phyloP scores from a whole-genome alignment of 495 filamentous ascomycete genomes.

The Darksidea phi region DNA sequence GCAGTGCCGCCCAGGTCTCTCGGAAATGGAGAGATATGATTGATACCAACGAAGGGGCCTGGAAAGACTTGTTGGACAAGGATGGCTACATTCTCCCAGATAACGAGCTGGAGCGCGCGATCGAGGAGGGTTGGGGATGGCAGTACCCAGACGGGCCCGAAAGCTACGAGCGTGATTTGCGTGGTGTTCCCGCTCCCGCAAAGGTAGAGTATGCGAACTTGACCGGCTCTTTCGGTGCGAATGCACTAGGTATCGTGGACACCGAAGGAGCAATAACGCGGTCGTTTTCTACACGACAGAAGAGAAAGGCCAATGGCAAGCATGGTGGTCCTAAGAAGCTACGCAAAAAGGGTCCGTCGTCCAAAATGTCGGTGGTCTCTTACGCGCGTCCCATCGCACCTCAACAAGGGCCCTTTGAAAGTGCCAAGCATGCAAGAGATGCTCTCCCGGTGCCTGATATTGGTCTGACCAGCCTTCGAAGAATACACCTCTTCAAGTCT shows the following conservation, averaged over 20 bases:
- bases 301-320: slow-evolving; percentile 56
- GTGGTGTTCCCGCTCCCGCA: slow-evolving; percentile 16
- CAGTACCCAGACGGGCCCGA: slow-evolving; percentile 76
- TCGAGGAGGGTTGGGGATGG: slow-evolving; percentile 98
- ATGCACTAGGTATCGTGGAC: slow-evolving; percentile 10
- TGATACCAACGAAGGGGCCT: slow-evolving; percentile 88
- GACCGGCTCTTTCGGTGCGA: slow-evolving; percentile 21
- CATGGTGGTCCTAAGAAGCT: slow-evolving; percentile 40
- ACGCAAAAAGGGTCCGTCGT: slow-evolving; percentile 51
- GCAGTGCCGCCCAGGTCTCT: slow-evolving; percentile 88
- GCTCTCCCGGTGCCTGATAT: slow-evolving; percentile 80
- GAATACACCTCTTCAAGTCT: slow-evolving; percentile 91
- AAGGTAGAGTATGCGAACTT: slow-evolving; percentile 26
- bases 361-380: slow-evolving; percentile 43
- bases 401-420: slow-evolving; percentile 74
- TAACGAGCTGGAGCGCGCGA: slow-evolving; percentile 81
- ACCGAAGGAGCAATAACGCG: slow-evolving; percentile 22
- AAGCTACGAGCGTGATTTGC: slow-evolving; percentile 78
- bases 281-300: slow-evolving; percentile 47
- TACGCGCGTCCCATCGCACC: slow-evolving; percentile 45
- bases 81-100: slow-evolving; percentile 77
- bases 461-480: slow-evolving; percentile 73
- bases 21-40: slow-evolving; percentile 88
- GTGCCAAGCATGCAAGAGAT: slow-evolving; percentile 74
- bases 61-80: slow-evolving; percentile 87